Evolutionary conservation across 768 basidiomycete genomes (phyloP).

Genomic region (Chalciporus sphaerocephalus): DNA sequence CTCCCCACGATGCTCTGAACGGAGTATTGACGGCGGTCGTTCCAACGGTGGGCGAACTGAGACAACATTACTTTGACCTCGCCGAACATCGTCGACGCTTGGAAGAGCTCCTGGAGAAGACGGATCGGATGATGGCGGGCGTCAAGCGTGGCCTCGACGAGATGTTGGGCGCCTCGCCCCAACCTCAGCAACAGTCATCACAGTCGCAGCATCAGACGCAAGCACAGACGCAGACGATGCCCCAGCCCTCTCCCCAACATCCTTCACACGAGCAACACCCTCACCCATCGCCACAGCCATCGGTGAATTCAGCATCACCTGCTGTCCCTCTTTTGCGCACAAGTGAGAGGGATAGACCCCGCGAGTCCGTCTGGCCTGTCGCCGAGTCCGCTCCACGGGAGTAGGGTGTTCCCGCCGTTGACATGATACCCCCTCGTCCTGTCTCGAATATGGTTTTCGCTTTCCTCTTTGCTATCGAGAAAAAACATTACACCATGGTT

Average conservation of each 20-base stretch:
- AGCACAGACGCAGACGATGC: constrained; percentile 20
- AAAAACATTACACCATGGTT: constrained; percentile 10
- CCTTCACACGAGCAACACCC: constrained; percentile 28
- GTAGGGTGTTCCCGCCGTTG: constrained; percentile 16
- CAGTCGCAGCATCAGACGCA: constrained; percentile 23
- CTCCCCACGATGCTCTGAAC: constrained; percentile 31
- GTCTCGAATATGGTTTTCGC: constrained; percentile 22
- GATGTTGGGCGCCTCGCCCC: constrained; percentile 44
- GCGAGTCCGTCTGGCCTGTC: constrained; percentile 29
- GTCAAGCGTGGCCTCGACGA: constrained; percentile 76
- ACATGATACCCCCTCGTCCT: constrained; percentile 11
- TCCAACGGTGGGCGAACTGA: constrained; percentile 58
- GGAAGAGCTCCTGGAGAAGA: constrained; percentile 73
- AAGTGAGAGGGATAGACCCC: constrained; percentile 28
- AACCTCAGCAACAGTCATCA: constrained; percentile 20
- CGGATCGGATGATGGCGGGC: constrained; percentile 67
- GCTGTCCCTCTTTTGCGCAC: constrained; percentile 23
- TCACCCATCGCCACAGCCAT: constrained; percentile 19
- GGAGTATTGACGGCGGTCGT: constrained; percentile 25
- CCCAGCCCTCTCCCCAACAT: constrained; percentile 22
- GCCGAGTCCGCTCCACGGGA: constrained; percentile 26
- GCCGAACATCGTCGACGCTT: constrained; percentile 57
- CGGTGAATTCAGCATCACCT: constrained; percentile 9
- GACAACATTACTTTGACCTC: constrained; percentile 66
- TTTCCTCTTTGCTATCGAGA: constrained; percentile 30